A percentile compares a stretch with the other conserved stretches of the same genome.
phyloP scores from a whole-genome alignment of 1,284 basidiomycete genomes.

The Tilletia horrida region DNA sequence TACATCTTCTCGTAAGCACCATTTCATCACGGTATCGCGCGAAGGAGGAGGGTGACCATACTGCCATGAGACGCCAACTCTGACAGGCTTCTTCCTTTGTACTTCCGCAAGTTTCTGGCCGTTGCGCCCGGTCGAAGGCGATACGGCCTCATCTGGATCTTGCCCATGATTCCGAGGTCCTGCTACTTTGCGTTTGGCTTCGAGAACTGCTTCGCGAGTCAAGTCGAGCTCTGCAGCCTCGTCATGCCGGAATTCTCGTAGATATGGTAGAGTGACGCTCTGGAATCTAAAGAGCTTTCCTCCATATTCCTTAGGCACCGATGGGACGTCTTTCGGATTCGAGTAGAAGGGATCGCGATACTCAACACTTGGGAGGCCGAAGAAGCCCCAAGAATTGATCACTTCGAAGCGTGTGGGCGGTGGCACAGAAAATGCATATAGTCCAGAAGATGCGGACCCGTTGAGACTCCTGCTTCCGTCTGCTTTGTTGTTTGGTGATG shows the following conservation, averaged over 20 bases:
- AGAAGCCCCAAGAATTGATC: constrained; percentile 60
- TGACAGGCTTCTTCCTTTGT: too few relatives aligned
- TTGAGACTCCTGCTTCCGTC: too few relatives aligned
- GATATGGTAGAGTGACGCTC: constrained; percentile 49
- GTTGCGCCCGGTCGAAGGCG: too few relatives aligned
- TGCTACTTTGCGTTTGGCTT: constrained; percentile 54
- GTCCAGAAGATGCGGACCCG: background rate
- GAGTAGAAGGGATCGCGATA: constrained; percentile 80
- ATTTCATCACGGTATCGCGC: constrained; percentile 29
- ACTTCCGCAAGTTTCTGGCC: too few relatives aligned
- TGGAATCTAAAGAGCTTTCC: constrained; percentile 72
- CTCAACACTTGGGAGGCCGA: constrained; percentile 64
- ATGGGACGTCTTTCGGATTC: constrained; percentile 68
- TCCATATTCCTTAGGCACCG: constrained; percentile 71
- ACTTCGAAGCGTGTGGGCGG: constrained; percentile 66
- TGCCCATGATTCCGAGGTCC: background rate
- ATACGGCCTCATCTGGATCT: background rate
- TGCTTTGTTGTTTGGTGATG: background rate
- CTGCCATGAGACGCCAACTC: constrained; percentile 32
- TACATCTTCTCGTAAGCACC: constrained; percentile 30
- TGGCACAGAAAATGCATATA: constrained; percentile 32
- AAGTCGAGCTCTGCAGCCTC: constrained; percentile 57
- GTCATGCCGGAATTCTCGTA: constrained; percentile 49
- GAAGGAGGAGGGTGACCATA: constrained; percentile 39
- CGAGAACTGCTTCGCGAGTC: background rate